Percentiles rank a stretch among this genome's conserved stretches.
These are phyloP conservation scores for Lichina pygmaea DNA, from an alignment of 495 filamentous ascomycete species.

Conservation along the genomic window DNA sequence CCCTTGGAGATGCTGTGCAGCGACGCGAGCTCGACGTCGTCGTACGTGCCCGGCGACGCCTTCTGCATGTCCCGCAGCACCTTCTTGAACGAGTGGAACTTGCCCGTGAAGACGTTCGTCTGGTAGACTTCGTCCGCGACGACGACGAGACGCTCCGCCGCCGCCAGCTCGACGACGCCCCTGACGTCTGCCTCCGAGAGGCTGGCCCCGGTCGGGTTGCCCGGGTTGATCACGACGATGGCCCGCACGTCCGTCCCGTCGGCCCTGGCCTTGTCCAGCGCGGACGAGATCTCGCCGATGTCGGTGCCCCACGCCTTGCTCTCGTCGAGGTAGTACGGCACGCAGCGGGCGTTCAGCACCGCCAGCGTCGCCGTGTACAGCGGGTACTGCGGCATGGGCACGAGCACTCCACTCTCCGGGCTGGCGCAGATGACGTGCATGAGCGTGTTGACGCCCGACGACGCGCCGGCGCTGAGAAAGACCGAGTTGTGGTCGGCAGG, in stretches of 20 bases:
- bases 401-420: slow-evolving; percentile 59
- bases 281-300: slow-evolving; percentile 38
- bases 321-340: slow-evolving; percentile 86
- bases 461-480: slow-evolving; percentile 75
- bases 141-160: slow-evolving; percentile 62
- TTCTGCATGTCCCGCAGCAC: slow-evolving; percentile 63
- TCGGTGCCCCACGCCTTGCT: slow-evolving; percentile 65
- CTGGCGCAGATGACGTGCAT: slow-evolving; percentile 66
- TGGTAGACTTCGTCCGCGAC: slow-evolving; percentile 97
- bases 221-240: slow-evolving; percentile 93
- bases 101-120: slow-evolving; percentile 84
- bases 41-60: slow-evolving; percentile 44
- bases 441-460: slow-evolving; percentile 78
- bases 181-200: slow-evolving; percentile 53
- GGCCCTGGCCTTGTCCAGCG: slow-evolving; percentile 40
- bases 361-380: slow-evolving; percentile 87
- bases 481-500: slow-evolving; percentile 49
- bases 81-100: slow-evolving; percentile 88
- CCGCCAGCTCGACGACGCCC: slow-evolving; percentile 57
- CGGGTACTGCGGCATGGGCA: slow-evolving; percentile 94
- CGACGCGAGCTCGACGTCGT: slow-evolving; percentile 59
- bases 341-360: slow-evolving; percentile 59
- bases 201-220: slow-evolving; percentile 84
- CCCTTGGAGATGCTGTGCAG: slow-evolving; percentile 13
- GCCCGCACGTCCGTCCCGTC: slow-evolving; percentile 67